A percentile compares a stretch with the other conserved stretches of the same genome.
These are phyloP conservation scores for Aspergillus ustus DNA, from an alignment of 2,329 filamentous ascomycete species.

Conservation along the genomic window DNA sequence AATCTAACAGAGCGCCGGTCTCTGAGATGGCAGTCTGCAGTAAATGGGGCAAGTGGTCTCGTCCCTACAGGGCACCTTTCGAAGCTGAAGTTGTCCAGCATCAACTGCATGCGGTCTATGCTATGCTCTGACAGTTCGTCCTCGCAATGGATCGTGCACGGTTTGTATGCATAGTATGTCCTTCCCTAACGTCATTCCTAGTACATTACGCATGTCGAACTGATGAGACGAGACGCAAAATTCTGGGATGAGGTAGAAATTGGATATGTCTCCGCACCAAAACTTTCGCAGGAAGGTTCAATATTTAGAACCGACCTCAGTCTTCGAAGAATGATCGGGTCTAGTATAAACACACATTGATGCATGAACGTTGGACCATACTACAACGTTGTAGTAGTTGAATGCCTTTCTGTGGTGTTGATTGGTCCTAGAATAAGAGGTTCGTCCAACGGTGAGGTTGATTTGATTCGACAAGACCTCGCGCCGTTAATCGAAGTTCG, in stretches of 20 bases:
- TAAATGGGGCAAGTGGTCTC: background rate
- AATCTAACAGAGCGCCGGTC: background rate
- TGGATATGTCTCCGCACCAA: background rate
- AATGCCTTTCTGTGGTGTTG: background rate
- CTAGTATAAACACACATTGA: background rate
- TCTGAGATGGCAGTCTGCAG: background rate
- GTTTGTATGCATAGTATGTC: background rate
- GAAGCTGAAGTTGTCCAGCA: background rate
- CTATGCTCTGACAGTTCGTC: background rate
- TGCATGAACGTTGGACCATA: background rate
- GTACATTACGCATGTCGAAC: background rate
- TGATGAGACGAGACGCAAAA: background rate
- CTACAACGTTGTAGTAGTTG: too few relatives aligned
- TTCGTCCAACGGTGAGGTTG: background rate
- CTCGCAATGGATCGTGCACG: background rate
- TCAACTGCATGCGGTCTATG: background rate
- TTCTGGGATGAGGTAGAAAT: too few relatives aligned
- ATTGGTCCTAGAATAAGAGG: background rate
- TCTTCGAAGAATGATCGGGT: background rate
- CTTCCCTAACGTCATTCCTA: background rate
- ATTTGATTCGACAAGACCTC: background rate
- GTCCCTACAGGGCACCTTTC: background rate
- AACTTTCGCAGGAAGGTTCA: background rate
- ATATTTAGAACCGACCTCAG: background rate
- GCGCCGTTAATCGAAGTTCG: background rate